Base-by-base conservation (phyloP, 2,329 filamentous ascomycete species). In the Arthroderma sp. region DNA sequence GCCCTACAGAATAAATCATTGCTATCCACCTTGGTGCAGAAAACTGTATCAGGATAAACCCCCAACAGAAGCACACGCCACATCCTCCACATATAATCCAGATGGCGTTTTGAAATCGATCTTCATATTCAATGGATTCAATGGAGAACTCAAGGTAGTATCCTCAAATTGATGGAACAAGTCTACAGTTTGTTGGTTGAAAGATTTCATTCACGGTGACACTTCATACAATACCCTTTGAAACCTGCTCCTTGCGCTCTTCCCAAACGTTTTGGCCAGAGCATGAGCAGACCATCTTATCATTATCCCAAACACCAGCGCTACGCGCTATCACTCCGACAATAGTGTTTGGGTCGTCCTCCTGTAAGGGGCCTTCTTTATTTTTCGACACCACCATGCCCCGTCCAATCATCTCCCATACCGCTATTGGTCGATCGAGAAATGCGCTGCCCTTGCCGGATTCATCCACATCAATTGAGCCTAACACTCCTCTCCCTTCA, bases 251-350 rank as follows among this genome's bases (percentile, higher is more conserved):
- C 66, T 82, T 81, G 55, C 91, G 78, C 72, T 98, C 91, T 66
- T 98, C 84, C 91, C 91, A 98, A 7, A 98, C 77, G 46, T 88
- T 96, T 77, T 96, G 96, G 3, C 91, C 91, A 33, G 87, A 94
- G 66, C 91, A 98, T 40, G 87, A 94, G 64, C 91, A 98, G 4
- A 98, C 89, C 38, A 85, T 94, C 74, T 96, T 98, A 62, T 95
- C 86, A 57, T 98, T 94, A 63, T 95, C 89, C 91, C 91, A 98
- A 50, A 94, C 83, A n/a, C 91, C 91, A 10, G 91, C 89, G 64
- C 88, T 95, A 59, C 91, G 74, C 40, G 91, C 91, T 66, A 98
- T 86, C 42, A 98, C 88, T 6, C 91, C 91, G 2, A 94, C 85
- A 42, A 95, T 70, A 15, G 87, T 94, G 61, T 93, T 78, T 45